These are phyloP conservation scores for Conticribra guillardii DNA, from an alignment of 108 stramenopile species.

Conservation along the genomic window DNA sequence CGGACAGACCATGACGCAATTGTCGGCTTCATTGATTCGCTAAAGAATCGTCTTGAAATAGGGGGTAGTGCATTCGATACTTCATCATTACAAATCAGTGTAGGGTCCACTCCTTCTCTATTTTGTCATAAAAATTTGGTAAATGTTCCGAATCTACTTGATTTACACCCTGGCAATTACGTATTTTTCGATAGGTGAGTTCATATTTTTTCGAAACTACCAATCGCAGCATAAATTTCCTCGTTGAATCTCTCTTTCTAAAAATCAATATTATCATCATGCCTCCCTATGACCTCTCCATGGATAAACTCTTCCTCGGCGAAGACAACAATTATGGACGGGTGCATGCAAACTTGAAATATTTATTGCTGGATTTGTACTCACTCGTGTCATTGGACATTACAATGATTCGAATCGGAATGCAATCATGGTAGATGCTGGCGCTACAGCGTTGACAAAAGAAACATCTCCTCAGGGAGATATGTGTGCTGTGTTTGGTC, in stretches of 20 bases:
- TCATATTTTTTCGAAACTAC: no score
- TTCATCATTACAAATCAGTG: constrained; percentile 23
- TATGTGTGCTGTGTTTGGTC: constrained; percentile 25
- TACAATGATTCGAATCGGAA: constrained; percentile 39
- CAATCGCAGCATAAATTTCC: no score
- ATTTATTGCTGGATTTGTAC: constrained; percentile 30
- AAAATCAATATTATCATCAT: no score
- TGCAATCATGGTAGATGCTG: constrained; percentile 47
- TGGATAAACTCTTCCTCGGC: no score
- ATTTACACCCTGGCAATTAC: constrained; percentile 48
- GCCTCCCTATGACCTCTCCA: no score
- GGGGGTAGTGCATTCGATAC: constrained; percentile 7
- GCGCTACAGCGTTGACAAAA: constrained; percentile 49
- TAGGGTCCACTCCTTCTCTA: constrained; percentile 39
- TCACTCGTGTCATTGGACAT: constrained; percentile 41
- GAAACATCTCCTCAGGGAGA: constrained; percentile 42
- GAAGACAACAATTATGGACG: constrained; percentile 44
- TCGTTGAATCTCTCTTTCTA: no score
- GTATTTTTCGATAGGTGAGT: constrained; percentile 42
- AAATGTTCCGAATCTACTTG: constrained; percentile 17
- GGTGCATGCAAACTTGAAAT: constrained; percentile 29
- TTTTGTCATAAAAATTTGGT: constrained; percentile 20
- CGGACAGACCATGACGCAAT: constrained; percentile 19
- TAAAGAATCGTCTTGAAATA: constrained; percentile 8
- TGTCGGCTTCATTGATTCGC: constrained; percentile 10